Conservation (phyloP, 163 green algal genomes). For the Trebouxia gelatinosa region DNA sequence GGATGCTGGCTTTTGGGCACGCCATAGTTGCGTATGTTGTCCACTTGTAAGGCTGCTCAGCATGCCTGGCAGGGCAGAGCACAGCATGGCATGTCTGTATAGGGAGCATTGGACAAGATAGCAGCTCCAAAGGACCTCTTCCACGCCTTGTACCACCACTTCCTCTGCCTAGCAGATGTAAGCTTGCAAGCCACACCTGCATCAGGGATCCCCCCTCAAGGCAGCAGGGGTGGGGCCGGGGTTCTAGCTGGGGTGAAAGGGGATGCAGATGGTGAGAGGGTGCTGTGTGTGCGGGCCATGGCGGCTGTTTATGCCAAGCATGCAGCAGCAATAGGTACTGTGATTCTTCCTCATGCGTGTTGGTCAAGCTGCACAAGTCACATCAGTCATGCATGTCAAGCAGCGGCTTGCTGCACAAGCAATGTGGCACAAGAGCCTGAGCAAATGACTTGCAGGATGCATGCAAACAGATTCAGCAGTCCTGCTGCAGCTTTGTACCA, state of each 20-base stretch:
- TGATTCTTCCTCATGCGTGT: too few relatives aligned
- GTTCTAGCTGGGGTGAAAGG: conserved; percentile 6
- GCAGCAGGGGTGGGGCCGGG: neutral
- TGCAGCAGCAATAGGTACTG: conserved; percentile 44
- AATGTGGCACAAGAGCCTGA: too few relatives aligned
- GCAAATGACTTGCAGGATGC: too few relatives aligned
- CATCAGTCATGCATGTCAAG: too few relatives aligned
- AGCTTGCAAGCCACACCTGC: conserved; percentile 22
- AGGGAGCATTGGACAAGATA: conserved; percentile 71
- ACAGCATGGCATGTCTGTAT: neutral
- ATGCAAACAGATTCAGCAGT: too few relatives aligned
- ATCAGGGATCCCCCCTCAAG: neutral
- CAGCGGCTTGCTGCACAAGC: too few relatives aligned
- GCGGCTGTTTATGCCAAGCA: conserved; percentile 75
- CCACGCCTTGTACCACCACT: conserved; percentile 64
- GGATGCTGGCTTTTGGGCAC: too few relatives aligned
- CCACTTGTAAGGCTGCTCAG: too few relatives aligned
- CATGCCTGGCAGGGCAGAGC: too few relatives aligned
- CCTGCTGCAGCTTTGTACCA: too few relatives aligned
- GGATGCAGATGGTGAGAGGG: conserved; percentile 46
- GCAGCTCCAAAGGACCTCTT: conserved; percentile 74
- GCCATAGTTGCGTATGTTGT: too few relatives aligned
- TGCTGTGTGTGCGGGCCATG: conserved; percentile 85
- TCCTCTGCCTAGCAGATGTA: conserved; percentile 56
- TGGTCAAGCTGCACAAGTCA: too few relatives aligned